These are phyloP conservation scores for Lagenidium sp. DNA, from an alignment of 352 stramenopile species.

Conservation along the genomic window DNA sequence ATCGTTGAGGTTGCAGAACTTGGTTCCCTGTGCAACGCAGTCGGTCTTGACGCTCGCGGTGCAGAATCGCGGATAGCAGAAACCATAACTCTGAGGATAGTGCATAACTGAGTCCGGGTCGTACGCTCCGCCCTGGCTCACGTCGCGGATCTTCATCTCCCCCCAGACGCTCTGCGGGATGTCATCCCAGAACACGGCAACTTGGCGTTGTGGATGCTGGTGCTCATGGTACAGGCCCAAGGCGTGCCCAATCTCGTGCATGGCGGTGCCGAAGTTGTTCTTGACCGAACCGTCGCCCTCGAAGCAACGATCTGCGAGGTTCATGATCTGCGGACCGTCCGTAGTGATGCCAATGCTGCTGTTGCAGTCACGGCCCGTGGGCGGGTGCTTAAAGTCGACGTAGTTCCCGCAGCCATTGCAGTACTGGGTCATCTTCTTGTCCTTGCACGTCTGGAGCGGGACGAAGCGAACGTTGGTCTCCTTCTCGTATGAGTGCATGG, in stretches of 20 bases:
- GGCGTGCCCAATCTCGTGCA: constrained; percentile 78
- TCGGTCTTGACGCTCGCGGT: constrained; percentile 23
- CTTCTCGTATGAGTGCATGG: constrained; percentile 54
- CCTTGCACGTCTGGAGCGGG: constrained; percentile 31
- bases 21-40: constrained; percentile 40
- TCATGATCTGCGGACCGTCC: constrained; percentile 54
- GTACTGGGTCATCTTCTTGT: constrained; percentile 30
- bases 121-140: constrained; percentile 58
- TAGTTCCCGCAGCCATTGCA: constrained; percentile 62
- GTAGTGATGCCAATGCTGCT: constrained; percentile 65
- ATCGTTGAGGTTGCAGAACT: constrained; percentile 73
- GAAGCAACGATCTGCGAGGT: constrained; percentile 68
- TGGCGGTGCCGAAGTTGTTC: constrained; percentile 61
- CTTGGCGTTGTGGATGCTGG: constrained; percentile 57
- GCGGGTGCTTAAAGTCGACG: constrained; percentile 71
- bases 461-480: constrained; percentile 75
- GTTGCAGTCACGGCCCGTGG: constrained; percentile 65
- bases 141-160: constrained; percentile 60
- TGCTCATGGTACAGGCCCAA: constrained; percentile 79
- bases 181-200: constrained; percentile 68
- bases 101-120: constrained; percentile 72
- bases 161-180: constrained; percentile 64
- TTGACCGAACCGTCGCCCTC: constrained; percentile 65
- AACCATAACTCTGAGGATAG: constrained; percentile 67
- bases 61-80: constrained; percentile 60